phyloP scores from a whole-genome alignment of 208 protist species.

The Leishmania amazonensis region DNA sequence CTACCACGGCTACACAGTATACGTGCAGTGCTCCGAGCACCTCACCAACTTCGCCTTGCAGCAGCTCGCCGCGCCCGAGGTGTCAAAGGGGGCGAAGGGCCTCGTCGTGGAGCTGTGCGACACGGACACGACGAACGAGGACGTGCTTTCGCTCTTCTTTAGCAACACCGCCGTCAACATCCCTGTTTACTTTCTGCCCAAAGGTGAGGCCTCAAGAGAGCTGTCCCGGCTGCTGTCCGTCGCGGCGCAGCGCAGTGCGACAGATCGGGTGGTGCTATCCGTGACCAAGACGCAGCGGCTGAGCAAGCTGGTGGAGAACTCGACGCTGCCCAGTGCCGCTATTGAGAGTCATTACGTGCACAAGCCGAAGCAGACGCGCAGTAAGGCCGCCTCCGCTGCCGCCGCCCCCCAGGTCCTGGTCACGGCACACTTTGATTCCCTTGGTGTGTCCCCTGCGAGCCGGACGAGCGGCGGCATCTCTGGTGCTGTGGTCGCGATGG shows the following conservation, averaged over 20 bases:
- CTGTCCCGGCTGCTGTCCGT: constrained; percentile 18
- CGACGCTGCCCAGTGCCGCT: constrained; percentile 36
- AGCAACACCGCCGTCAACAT: constrained; percentile 20
- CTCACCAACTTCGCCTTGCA: constrained; percentile 41
- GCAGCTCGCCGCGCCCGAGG: constrained; percentile 31
- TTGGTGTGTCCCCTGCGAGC: constrained; percentile 66
- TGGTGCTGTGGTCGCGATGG: constrained; percentile 62
- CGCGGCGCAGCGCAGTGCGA: constrained; percentile 10
- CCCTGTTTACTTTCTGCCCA: constrained; percentile 65
- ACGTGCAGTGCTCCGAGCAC: constrained; percentile 51
- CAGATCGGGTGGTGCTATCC: constrained; percentile 52
- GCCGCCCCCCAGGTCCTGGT: constrained; percentile 55
- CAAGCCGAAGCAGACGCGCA: constrained; percentile 34
- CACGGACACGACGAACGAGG: constrained; percentile 54
- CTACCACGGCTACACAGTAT: constrained; percentile 57
- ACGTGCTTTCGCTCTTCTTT: constrained; percentile 45
- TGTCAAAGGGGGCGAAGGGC: constrained; percentile 32
- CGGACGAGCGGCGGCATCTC: constrained; percentile 52
- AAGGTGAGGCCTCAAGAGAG: constrained; percentile 23
- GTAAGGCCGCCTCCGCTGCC: constrained; percentile 6
- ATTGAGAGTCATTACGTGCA: constrained; percentile 41
- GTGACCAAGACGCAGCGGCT: constrained; percentile 37
- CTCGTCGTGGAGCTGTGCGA: constrained; percentile 58
- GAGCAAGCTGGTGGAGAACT: constrained; percentile 37
- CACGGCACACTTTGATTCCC: constrained; percentile 69